Conservation (phyloP, 805 yeast species). For the Suhomyces emberorum region DNA sequence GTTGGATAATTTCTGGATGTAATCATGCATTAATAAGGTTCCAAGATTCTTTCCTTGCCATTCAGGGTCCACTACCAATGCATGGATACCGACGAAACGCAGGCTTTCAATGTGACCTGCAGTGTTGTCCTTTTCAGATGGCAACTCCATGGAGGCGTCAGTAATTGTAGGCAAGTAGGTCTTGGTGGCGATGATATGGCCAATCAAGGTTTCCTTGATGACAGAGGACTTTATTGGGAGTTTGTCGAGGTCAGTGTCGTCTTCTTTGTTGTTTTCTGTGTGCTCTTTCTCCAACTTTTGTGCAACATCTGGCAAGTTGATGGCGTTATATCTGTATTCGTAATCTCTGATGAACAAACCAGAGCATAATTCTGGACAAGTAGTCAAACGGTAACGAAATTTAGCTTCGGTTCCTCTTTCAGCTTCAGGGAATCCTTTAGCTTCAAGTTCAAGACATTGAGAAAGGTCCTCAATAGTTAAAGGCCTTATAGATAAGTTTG, state of each 20-base stretch:
- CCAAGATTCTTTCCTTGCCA: constrained; percentile 84
- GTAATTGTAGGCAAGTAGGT: constrained; percentile 49
- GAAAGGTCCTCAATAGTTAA: constrained; percentile 69
- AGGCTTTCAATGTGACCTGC: constrained; percentile 77
- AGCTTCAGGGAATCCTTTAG: constrained; percentile 60
- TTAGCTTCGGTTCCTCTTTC: constrained; percentile 71
- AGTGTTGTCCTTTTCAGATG: constrained; percentile 33
- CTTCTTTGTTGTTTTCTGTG: constrained; percentile 20
- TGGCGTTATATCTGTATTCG: constrained; percentile 40
- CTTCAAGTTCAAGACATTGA: constrained; percentile 60
- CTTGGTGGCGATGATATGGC: constrained; percentile 79
- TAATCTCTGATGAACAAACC: constrained; percentile 82
- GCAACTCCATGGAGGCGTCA: constrained; percentile 58
- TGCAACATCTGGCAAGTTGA: constrained; percentile 41
- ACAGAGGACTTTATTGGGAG: constrained; percentile 50
- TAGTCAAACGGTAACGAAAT: constrained; percentile 62
- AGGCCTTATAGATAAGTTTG: constrained; percentile 59
- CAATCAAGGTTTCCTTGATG: constrained; percentile 64
- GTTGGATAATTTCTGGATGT: constrained; percentile 82
- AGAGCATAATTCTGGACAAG: constrained; percentile 86
- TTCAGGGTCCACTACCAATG: constrained; percentile 71
- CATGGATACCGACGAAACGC: constrained; percentile 73
- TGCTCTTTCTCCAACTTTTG: constrained; percentile 28
- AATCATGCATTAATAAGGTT: constrained; percentile 79
- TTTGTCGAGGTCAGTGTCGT: constrained; percentile 30